phyloP scores from a whole-genome alignment of 495 filamentous ascomycete genomes.

The Rostrohypoxylon terebratum region DNA sequence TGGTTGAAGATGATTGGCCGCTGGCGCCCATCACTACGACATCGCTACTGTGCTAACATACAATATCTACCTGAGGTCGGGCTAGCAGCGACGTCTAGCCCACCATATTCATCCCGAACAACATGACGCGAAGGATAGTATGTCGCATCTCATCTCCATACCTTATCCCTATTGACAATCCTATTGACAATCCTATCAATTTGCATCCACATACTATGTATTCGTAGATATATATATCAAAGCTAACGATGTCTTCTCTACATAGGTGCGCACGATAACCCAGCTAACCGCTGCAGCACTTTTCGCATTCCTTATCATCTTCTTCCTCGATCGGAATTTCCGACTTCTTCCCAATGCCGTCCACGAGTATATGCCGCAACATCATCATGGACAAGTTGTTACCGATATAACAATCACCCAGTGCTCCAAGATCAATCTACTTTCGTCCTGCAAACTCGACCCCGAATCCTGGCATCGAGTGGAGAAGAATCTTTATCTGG shows the following conservation, averaged over 20 bases:
- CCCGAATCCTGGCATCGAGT: conserved; percentile 81
- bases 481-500: conserved; percentile 92
- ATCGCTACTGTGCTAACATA: conserved; percentile 46
- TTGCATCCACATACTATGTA: background rate
- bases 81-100: conserved; percentile 26
- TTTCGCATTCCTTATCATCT: conserved; percentile 74
- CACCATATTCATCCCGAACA: conserved; percentile 38
- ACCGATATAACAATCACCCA: conserved; percentile 88
- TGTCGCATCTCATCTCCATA: conserved; percentile 19
- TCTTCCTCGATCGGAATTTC: conserved; percentile 83
- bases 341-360: conserved; percentile 84
- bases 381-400: conserved; percentile 83
- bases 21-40: conserved; percentile 40
- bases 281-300: conserved; percentile 77
- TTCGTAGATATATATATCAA: background rate
- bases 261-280: conserved; percentile 81
- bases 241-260: conserved; percentile 43
- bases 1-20: conserved; percentile 46
- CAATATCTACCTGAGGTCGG: conserved; percentile 25
- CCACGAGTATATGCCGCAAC: conserved; percentile 83
- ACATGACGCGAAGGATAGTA: conserved; percentile 63
- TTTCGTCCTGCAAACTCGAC: conserved; percentile 84
- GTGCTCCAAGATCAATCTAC: conserved; percentile 79
- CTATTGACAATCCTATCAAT: background rate
- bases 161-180: background rate